Evolutionary conservation across 345 rosid genomes (phyloP).

Genomic region (Theobroma cacao): DNA sequence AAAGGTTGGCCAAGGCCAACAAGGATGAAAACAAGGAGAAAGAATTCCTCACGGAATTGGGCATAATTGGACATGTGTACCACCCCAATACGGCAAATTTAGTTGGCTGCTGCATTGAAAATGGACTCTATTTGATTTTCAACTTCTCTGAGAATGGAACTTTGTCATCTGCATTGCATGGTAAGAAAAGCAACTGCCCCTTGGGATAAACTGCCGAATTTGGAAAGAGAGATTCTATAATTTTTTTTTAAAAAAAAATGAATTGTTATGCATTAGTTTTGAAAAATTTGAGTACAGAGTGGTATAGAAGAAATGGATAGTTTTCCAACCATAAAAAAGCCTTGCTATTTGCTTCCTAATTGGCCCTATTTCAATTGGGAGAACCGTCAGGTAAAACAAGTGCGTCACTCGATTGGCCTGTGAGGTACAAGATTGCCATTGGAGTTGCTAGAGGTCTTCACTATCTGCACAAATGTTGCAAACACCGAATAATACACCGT

Average conservation of each 20-base stretch:
- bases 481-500: constrained; percentile 84
- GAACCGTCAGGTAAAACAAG: constrained; percentile 33
- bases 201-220: not conserved
- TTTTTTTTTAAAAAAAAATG: too few species aligned
- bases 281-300: not conserved
- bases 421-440: constrained; percentile 66
- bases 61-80: constrained; percentile 71
- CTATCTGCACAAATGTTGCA: constrained; percentile 87
- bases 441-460: constrained; percentile 89
- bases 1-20: constrained; percentile 76
- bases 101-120: constrained; percentile 85
- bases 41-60: constrained; percentile 84
- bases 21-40: constrained; percentile 74
- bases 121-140: constrained; percentile 82
- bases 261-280: not conserved
- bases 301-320: not conserved
- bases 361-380: not conserved
- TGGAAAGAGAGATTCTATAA: not conserved
- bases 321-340: not conserved
- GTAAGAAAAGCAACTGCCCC: constrained; percentile 31
- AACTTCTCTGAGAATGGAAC: constrained; percentile 78
- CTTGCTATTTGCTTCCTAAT: not conserved
- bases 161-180: constrained; percentile 71
- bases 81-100: constrained; percentile 83
- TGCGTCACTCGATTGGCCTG: constrained; percentile 57